Conservation (phyloP, 176 grass and related monocot species). For the Aegilops bicornis region DNA sequence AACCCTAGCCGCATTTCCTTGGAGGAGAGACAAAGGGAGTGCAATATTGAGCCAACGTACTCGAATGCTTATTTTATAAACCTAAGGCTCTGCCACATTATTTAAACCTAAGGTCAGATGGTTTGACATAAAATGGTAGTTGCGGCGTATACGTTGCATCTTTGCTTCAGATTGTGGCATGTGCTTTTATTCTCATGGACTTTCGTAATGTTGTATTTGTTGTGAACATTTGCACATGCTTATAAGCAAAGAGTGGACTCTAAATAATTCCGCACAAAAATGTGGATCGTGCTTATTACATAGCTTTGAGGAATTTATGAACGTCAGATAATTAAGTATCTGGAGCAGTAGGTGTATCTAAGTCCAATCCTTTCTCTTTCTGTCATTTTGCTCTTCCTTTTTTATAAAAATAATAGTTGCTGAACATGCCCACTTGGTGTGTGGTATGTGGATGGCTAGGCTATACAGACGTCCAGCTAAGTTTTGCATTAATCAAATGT, state of each 20-base stretch:
- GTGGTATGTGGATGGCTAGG: not conserved
- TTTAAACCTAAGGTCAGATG: not conserved
- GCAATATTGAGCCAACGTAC: too few species aligned
- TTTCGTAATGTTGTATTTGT: not conserved
- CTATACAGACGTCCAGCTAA: conserved; percentile 4
- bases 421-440: conserved; percentile 2
- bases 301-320: not conserved
- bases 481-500: not conserved
- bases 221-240: not conserved
- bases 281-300: too few species aligned
- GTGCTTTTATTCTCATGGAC: not conserved
- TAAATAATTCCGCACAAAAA: not conserved
- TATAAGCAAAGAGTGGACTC: not conserved
- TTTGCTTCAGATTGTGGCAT: not conserved
- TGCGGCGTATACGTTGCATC: not conserved
- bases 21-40: too few species aligned
- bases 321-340: not conserved
- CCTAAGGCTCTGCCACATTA: not conserved
- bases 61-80: not conserved
- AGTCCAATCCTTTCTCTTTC: not conserved
- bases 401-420: too few species aligned
- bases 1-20: too few species aligned
- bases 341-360: not conserved
- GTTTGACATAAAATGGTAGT: not conserved
- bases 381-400: not conserved